phyloP scores from a whole-genome alignment of 768 basidiomycete genomes.

The Tulasnella sp. region DNA sequence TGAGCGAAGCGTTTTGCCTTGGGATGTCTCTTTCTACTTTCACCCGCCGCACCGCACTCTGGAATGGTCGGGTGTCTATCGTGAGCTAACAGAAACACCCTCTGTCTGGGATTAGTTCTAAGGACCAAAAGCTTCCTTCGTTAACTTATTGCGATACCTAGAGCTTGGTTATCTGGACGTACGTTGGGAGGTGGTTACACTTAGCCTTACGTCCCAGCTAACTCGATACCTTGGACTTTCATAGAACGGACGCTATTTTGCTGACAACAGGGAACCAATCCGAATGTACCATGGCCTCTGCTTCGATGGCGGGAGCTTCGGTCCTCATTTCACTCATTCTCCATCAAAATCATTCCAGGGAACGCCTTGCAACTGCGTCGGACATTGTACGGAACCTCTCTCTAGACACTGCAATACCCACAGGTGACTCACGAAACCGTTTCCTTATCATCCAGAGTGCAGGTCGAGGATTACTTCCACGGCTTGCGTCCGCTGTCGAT shows the following conservation, averaged over 20 bases:
- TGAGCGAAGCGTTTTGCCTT: too few relatives aligned
- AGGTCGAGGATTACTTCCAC: slow-evolving; percentile 27
- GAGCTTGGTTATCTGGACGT: slow-evolving; percentile 26
- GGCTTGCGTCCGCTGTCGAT: slow-evolving; percentile 31
- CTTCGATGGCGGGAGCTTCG: slow-evolving; percentile 7
- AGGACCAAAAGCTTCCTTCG: too few relatives aligned
- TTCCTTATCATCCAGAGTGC: not conserved
- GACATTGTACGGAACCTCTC: slow-evolving; percentile 14
- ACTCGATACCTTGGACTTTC: not conserved
- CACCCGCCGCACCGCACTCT: too few relatives aligned
- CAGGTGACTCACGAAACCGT: not conserved
- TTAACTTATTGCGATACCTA: not conserved
- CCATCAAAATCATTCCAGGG: slow-evolving; percentile 1
- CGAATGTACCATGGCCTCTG: not conserved
- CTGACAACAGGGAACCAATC: not conserved
- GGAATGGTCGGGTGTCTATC: too few relatives aligned
- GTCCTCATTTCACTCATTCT: slow-evolving; percentile 15
- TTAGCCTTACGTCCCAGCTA: not conserved
- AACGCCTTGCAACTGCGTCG: not conserved
- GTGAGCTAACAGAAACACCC: too few relatives aligned
- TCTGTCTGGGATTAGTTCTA: too few relatives aligned
- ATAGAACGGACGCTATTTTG: not conserved
- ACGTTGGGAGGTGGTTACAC: slow-evolving; percentile 14
- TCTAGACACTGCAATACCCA: not conserved
- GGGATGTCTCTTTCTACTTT: too few relatives aligned